Evolutionary conservation across 208 protist genomes (phyloP), one percentile per base, ranked within the genome.

Genomic region (Trypanosoma congolense): DNA sequence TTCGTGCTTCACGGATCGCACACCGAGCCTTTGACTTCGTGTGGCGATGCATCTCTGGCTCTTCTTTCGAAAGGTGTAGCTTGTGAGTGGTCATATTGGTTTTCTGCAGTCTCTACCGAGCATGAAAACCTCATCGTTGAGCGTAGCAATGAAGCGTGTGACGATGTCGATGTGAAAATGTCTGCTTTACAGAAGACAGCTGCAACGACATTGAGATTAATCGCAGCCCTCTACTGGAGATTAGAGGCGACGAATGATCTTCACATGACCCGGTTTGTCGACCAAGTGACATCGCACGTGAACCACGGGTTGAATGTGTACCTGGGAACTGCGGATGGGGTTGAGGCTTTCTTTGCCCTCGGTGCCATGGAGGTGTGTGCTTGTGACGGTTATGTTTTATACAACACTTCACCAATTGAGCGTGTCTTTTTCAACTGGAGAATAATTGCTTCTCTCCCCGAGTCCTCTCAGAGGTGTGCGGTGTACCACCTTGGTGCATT

Each of bases 381-480:
- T 5, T 8, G 24, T n/a, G 24, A 41, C 14, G 12, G 52, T 19
- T 12, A 14, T 3, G 26, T 80, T 12, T 24, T 80, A 8, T 56
- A 62, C 40, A 47, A 4, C 73, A 73, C 57, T 10, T 22, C 54
- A 2, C 43, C 57, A 2, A 31, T 69, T 12, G 82, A 84, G 47
- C 59, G 74, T 56, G 49, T 90, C 25, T 70, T 90, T 28, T 79
- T 87, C 45, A 72, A 84, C 63, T 87, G 78, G 78, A 57, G 61
- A 18, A 30, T 84, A 25, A 63, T 81, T 30, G 42, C 41, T 14
- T 62, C 52, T 29, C 48, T 83, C 31, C 67, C 74, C 22, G 48
- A 61, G 40, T 48, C 45, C n/a, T 56, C 42, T 30, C 61, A 71
- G 45, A 19, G 28, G 12, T 25, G 25, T 2, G 21, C 84, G 9